phyloP scores from a whole-genome alignment of 305 asterid genomes.

The Plantago coronopus region DNA sequence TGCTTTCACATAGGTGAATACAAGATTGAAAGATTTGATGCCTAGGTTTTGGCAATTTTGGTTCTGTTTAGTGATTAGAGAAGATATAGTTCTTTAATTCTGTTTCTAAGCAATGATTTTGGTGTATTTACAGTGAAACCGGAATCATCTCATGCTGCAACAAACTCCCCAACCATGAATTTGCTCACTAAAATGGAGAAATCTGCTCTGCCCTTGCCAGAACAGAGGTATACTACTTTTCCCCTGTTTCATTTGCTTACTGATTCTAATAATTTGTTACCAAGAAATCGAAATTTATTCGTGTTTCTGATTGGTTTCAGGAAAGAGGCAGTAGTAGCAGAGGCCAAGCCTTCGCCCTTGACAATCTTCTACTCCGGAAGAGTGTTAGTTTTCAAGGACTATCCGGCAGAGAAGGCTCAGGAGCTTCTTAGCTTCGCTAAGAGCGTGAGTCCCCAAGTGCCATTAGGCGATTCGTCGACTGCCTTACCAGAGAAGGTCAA shows the following conservation, averaged over 20 bases:
- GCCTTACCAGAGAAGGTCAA: slow-evolving; percentile 22
- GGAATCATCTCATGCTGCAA: slow-evolving; percentile 30
- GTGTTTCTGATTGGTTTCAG: slow-evolving; percentile 25
- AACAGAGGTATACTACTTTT: neutral
- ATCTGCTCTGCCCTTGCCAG: slow-evolving; percentile 19
- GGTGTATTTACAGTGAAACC: slow-evolving; percentile 43
- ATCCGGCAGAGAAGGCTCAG: slow-evolving; percentile 48
- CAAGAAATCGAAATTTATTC: too few species aligned
- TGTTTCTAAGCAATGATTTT: too few species aligned
- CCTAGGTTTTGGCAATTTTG: too few species aligned
- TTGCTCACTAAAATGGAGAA: slow-evolving; percentile 27
- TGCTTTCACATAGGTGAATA: too few species aligned
- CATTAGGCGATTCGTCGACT: slow-evolving; percentile 24
- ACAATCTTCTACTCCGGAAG: slow-evolving; percentile 66
- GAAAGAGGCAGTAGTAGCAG: slow-evolving; percentile 24
- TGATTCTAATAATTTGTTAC: too few species aligned
- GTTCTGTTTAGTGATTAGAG: too few species aligned
- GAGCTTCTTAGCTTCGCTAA: slow-evolving; percentile 49
- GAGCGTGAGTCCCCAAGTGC: slow-evolving; percentile 19
- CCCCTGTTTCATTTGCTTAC: too few species aligned
- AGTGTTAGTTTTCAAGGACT: slow-evolving; percentile 62
- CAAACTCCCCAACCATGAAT: slow-evolving; percentile 29
- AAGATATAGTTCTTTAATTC: too few species aligned
- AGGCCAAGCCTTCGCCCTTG: slow-evolving; percentile 39
- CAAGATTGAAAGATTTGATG: too few species aligned